These are phyloP conservation scores for Flaveria linearis DNA, from an alignment of 129 eudicot species.

Conservation along the genomic window DNA sequence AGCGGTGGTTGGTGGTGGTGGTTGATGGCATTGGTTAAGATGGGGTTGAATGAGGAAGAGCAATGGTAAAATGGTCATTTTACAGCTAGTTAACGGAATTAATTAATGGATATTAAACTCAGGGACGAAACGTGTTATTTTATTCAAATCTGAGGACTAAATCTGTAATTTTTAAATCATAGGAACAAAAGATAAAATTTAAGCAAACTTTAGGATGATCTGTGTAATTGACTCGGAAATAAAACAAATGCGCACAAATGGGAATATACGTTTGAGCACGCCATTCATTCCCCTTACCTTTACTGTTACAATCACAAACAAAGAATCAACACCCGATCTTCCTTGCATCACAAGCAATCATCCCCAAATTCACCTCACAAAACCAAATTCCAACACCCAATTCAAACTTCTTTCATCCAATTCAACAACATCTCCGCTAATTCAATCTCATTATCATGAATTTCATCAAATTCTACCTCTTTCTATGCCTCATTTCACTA, in stretches of 20 bases:
- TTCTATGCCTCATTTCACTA: not conserved
- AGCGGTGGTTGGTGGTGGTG: too few relatives aligned
- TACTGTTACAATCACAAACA: slow-evolving; percentile 20
- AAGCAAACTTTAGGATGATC: too few relatives aligned
- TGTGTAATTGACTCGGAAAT: not conserved
- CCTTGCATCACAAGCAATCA: slow-evolving; percentile 26
- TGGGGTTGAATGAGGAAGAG: too few relatives aligned
- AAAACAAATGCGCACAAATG: not conserved
- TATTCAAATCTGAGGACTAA: too few relatives aligned
- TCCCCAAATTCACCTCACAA: not conserved
- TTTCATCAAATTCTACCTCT: not conserved
- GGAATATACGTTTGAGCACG: slow-evolving; percentile 10
- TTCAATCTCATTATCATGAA: slow-evolving; percentile 1
- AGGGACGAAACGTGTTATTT: too few relatives aligned
- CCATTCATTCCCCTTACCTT: not conserved
- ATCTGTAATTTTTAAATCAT: too few relatives aligned
- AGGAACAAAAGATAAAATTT: too few relatives aligned
- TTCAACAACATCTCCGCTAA: not conserved
- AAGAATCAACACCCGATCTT: not conserved
- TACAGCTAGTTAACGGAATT: too few relatives aligned
- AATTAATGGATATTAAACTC: too few relatives aligned
- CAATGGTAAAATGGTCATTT: too few relatives aligned
- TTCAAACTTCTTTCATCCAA: not conserved
- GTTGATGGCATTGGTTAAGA: too few relatives aligned
- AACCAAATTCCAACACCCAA: not conserved